These are phyloP conservation scores for Fusarium citri DNA, from an alignment of 2,329 filamentous ascomycete genomes.

Conservation along the genomic window DNA sequence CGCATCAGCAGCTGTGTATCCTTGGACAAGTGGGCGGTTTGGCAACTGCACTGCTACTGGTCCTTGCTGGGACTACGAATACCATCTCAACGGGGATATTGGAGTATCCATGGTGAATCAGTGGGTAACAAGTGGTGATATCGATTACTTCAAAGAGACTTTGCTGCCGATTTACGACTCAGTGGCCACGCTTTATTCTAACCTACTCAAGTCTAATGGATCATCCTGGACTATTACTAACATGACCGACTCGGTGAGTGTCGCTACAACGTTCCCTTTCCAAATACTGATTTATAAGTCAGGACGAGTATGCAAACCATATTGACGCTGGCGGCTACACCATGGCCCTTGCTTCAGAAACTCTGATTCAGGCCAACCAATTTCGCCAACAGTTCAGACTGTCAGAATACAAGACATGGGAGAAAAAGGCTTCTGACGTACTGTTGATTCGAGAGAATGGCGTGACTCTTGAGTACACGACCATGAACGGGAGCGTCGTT, in stretches of 20 bases:
- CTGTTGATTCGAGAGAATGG: background rate
- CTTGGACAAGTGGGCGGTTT: background rate
- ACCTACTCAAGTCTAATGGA: background rate
- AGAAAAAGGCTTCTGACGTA: background rate
- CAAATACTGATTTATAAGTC: rapidly evolving
- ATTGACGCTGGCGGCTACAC: background rate
- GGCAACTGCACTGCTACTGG: constrained; percentile 7
- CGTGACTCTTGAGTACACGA: background rate
- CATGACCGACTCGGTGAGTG: constrained; percentile 5
- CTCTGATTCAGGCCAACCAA: background rate
- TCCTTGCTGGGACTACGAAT: constrained; percentile 15
- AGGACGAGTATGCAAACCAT: constrained; percentile 15
- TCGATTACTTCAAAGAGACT: background rate
- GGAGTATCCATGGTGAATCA: constrained; percentile 1
- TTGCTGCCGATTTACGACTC: background rate
- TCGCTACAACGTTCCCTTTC: rapidly evolving
- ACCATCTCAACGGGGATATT: constrained; percentile 1
- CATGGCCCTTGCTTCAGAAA: background rate
- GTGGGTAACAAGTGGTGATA: constrained; percentile 8
- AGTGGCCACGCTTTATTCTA: background rate
- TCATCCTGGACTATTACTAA: constrained; percentile 6
- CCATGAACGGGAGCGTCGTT: background rate
- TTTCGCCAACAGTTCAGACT: background rate
- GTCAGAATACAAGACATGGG: background rate
- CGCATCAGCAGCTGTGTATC: background rate